Conservation (phyloP, 768 basidiomycete species). For the Phylloporus sp. region DNA sequence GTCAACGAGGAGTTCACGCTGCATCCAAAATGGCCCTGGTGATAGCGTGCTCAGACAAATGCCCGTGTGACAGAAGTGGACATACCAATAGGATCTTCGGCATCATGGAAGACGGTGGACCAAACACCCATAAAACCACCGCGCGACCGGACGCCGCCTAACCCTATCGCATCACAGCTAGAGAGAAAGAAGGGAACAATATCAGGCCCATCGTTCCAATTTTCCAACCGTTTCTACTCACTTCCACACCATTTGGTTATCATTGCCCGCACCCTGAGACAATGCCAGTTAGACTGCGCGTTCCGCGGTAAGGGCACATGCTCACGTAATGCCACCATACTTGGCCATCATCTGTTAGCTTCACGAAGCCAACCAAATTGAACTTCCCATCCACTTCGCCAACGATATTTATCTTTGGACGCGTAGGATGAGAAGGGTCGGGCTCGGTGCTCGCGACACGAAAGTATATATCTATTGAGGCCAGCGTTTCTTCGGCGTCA, state of each 20-base stretch:
- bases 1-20: conserved; percentile 19
- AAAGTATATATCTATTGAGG: conserved; percentile 44
- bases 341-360: conserved; percentile 52
- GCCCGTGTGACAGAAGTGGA: background rate
- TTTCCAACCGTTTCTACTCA: conserved; percentile 22
- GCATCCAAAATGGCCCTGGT: conserved; percentile 29
- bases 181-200: background rate
- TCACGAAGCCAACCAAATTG: conserved; percentile 49
- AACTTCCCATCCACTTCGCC: conserved; percentile 49
- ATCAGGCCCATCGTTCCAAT: background rate
- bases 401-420: conserved; percentile 49
- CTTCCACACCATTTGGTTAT: conserved; percentile 53
- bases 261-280: conserved; percentile 46
- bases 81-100: conserved; percentile 44
- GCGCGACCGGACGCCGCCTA: conserved; percentile 55
- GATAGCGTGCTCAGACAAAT: background rate
- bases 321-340: conserved; percentile 64
- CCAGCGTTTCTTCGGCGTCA: conserved; percentile 46
- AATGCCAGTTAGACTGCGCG: conserved; percentile 1
- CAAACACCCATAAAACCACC: conserved; percentile 55
- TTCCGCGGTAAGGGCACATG: background rate
- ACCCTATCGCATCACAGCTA: conserved; percentile 58
- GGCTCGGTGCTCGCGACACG: conserved; percentile 36
- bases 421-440: conserved; percentile 45
- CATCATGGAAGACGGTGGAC: conserved; percentile 47